A percentile compares a stretch with the other conserved stretches of the same genome.
phyloP scores from a whole-genome alignment of 345 rosid species.

The Camelina laxa region DNA sequence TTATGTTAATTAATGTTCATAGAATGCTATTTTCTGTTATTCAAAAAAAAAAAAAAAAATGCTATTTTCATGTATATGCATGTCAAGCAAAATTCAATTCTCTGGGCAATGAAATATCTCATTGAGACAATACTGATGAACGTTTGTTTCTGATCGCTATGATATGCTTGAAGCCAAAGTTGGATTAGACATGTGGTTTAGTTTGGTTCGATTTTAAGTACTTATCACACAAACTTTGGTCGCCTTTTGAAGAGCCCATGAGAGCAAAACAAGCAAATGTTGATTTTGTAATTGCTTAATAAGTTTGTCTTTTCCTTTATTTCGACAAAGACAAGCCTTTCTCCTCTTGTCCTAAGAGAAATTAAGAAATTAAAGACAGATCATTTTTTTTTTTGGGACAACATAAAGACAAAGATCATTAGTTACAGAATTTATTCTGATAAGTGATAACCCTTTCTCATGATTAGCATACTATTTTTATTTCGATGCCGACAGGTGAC shows the following conservation, averaged over 20 bases:
- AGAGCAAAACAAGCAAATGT: constrained; percentile 22
- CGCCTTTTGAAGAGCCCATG: constrained; percentile 16
- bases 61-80: not conserved
- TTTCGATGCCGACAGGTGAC: constrained; percentile 14
- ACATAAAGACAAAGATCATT: not conserved
- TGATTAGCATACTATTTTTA: not conserved
- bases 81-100: too few relatives aligned
- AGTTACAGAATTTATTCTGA: constrained; percentile 21
- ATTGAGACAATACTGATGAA: too few relatives aligned
- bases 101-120: too few relatives aligned
- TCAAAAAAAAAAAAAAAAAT: too few relatives aligned
- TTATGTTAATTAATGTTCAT: not conserved
- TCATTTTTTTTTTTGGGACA: too few relatives aligned
- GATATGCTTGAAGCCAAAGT: not conserved
- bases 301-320: not conserved
- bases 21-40: not conserved
- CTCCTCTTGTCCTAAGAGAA: constrained; percentile 15
- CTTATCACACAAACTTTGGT: not conserved
- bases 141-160: too few relatives aligned
- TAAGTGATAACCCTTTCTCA: constrained; percentile 24
- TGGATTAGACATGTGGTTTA: constrained; percentile 10
- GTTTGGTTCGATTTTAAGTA: not conserved
- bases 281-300: not conserved
- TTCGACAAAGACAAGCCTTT: constrained; percentile 16
- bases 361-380: too few relatives aligned